Evolutionary conservation across 768 basidiomycete species (phyloP), one percentile per base, ranked within the genome.

Genomic region (Lentinula sp.): DNA sequence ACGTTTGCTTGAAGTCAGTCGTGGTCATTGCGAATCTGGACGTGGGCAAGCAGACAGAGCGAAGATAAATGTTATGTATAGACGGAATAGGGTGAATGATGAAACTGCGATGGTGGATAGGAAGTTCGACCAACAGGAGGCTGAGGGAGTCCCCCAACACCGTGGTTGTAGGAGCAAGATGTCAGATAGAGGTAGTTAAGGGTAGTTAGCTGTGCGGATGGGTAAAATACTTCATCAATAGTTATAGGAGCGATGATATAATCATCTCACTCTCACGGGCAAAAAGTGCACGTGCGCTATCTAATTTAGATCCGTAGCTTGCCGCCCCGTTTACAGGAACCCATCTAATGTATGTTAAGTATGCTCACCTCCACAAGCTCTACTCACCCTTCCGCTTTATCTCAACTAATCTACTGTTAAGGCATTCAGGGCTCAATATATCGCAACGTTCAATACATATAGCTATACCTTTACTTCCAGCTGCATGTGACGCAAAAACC

Each of bases 1-100:
- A 89, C 32, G 11, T 21, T 58, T 43, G 46, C 31, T 59, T 48
- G 9, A 57, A 35, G 31, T 28, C 18, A 32, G 57, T 31, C 5
- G 56, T 34, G 13, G 48, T 42, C 61, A 61, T 61, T 48, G 61
- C 4, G 5, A 18, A 9, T 23, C 28, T 32, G n/a, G 32, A 45
- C 11, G 34, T 7, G 49, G 15, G 11, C 15, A 49, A 34, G 11
- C 15, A 49, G 50, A 31, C 13, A 61, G 10, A 28, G 2, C 10
- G 35, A 2, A 21, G 37, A 54, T 10, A 40, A 5, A 15, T 31
- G 3, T 32, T 13, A 34, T 51, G 11, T 2, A 7, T 49, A 31
- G 10, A 10, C 13, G 48, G 45, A 16, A 16, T 49, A 49, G 21
- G 11, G 16, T n/a, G 34, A 35, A 11, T 51, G 50, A 34, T 56